These are phyloP conservation scores for Populus nigra DNA, from an alignment of 345 rosid species.

Conservation along the genomic window DNA sequence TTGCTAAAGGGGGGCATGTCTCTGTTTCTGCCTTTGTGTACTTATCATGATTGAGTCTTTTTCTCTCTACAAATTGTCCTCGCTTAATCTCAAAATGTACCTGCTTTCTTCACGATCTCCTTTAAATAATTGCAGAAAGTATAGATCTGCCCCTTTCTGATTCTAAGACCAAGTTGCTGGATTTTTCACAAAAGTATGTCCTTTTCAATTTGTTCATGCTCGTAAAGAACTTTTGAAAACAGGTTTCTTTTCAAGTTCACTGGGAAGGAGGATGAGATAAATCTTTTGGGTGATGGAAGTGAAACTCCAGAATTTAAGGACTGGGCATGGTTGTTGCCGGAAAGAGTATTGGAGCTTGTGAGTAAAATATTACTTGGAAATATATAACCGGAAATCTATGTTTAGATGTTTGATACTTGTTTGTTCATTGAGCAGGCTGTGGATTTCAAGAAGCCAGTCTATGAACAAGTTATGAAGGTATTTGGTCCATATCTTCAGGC, in stretches of 20 bases:
- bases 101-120: background rate
- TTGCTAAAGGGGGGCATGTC: background rate
- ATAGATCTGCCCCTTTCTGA: background rate
- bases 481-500: slow-evolving; percentile 50
- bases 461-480: slow-evolving; percentile 56
- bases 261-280: slow-evolving; percentile 73
- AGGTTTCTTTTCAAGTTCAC: slow-evolving; percentile 80
- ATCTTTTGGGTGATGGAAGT: slow-evolving; percentile 67
- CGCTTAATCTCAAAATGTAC: no score
- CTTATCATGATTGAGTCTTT: background rate
- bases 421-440: slow-evolving; percentile 40
- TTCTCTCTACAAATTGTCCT: background rate
- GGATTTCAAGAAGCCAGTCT: slow-evolving; percentile 69
- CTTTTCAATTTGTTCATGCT: background rate
- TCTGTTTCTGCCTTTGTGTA: background rate
- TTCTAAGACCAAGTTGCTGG: background rate
- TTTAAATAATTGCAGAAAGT: background rate
- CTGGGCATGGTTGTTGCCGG: slow-evolving; percentile 70
- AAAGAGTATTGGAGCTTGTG: slow-evolving; percentile 56
- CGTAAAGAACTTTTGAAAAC: background rate
- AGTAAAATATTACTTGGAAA: slow-evolving; percentile 13
- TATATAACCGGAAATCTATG: no score
- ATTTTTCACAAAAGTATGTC: no score
- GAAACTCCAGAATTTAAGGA: slow-evolving; percentile 66
- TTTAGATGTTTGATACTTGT: background rate